phyloP scores from a whole-genome alignment of 1,284 basidiomycete genomes.

The Sanghuangporus sanghuang region DNA sequence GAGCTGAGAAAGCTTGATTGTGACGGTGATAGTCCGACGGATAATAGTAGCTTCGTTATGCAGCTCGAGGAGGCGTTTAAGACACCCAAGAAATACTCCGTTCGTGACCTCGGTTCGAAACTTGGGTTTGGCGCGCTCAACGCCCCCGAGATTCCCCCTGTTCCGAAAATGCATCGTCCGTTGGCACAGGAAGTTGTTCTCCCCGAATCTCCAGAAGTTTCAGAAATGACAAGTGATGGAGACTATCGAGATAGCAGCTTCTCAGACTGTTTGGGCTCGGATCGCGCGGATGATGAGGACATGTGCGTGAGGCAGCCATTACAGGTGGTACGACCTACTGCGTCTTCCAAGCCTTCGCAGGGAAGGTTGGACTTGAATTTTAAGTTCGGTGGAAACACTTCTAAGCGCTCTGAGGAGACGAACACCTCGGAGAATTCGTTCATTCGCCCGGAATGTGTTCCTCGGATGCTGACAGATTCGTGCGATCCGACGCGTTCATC shows the following conservation, averaged over 20 bases:
- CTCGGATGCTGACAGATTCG: slow-evolving; percentile 3
- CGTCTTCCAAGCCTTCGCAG: slow-evolving; percentile 47
- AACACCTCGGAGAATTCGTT: not conserved
- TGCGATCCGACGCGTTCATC: slow-evolving; percentile 12
- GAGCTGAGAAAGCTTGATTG: slow-evolving; percentile 70
- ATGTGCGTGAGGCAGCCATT: slow-evolving; percentile 8
- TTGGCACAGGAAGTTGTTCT: slow-evolving; percentile 23
- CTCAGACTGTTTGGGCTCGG: slow-evolving; percentile 21
- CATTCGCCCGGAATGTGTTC: slow-evolving; percentile 7
- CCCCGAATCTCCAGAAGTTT: slow-evolving; percentile 17
- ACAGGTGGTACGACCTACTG: slow-evolving; percentile 23
- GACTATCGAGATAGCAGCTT: slow-evolving; percentile 28
- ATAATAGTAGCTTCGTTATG: slow-evolving; percentile 75
- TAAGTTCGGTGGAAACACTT: slow-evolving; percentile 60
- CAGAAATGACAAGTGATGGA: slow-evolving; percentile 18
- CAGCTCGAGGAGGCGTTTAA: slow-evolving; percentile 75
- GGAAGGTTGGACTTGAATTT: slow-evolving; percentile 65
- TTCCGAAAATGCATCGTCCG: slow-evolving; percentile 24
- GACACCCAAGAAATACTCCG: slow-evolving; percentile 62
- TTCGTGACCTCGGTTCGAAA: slow-evolving; percentile 38
- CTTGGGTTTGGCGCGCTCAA: slow-evolving; percentile 26
- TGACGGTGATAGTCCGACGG: slow-evolving; percentile 47
- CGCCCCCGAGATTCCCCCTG: slow-evolving; percentile 40
- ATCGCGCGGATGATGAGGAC: slow-evolving; percentile 1
- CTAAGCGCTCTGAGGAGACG: not conserved